Evolutionary conservation across 2,329 filamentous ascomycete genomes (phyloP).

Genomic region (Paecilomyces sp.): DNA sequence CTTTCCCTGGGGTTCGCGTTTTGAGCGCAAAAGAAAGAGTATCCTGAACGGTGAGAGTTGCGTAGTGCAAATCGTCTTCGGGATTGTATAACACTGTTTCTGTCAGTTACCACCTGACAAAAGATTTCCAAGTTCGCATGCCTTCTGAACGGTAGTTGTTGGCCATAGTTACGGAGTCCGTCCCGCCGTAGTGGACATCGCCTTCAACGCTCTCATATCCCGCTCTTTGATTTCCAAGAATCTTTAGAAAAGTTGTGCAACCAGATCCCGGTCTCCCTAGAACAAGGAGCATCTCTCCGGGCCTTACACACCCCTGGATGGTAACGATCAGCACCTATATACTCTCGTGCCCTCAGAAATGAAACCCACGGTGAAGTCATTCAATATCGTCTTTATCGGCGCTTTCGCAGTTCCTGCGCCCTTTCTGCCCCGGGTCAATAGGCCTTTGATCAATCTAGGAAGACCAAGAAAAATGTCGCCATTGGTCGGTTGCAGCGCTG

Average conservation of each 20-base stretch:
- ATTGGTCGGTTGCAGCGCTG: conserved; percentile 51
- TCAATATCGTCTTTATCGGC: conserved; percentile 58
- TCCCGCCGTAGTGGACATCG: conserved; percentile 49
- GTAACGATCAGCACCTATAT: not conserved
- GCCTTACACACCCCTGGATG: conserved; percentile 32
- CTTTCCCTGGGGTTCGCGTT: conserved; percentile 58
- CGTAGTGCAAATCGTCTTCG: conserved; percentile 70
- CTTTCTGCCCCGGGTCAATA: conserved; percentile 29
- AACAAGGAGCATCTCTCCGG: conserved; percentile 34
- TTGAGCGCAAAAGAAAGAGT: conserved; percentile 67
- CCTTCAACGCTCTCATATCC: conserved; percentile 57
- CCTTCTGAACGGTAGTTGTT: conserved; percentile 42
- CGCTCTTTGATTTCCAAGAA: conserved; percentile 60
- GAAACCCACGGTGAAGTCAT: conserved; percentile 47
- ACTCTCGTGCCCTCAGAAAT: not conserved
- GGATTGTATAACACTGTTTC: conserved; percentile 63
- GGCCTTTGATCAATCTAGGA: conserved; percentile 39
- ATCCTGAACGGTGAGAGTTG: conserved; percentile 67
- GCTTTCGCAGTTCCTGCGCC: conserved; percentile 27
- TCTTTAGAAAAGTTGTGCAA: conserved; percentile 81
- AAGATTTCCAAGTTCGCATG: conserved; percentile 12
- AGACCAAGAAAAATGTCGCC: conserved; percentile 49
- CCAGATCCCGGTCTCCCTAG: conserved; percentile 36
- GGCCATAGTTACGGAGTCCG: conserved; percentile 43
- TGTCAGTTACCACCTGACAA: conserved; percentile 4